These are phyloP conservation scores for Delonix regia DNA, from an alignment of 306 rosid species.

Conservation along the genomic window DNA sequence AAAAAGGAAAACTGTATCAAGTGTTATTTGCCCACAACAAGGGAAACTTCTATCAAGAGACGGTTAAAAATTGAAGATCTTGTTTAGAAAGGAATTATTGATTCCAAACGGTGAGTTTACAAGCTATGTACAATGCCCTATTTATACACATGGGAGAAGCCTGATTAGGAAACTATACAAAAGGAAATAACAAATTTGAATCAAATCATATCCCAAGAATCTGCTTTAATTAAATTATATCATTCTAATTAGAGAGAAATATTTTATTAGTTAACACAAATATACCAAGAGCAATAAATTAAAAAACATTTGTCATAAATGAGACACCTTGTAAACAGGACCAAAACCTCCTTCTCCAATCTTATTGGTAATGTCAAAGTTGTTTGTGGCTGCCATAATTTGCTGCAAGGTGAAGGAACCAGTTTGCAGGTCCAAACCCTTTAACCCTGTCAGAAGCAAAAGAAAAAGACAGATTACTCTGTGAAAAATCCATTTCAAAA, in stretches of 20 bases:
- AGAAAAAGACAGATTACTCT: not conserved
- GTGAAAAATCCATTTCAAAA: not conserved
- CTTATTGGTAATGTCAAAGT: slow-evolving; percentile 43
- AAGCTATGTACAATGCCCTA: too few relatives aligned
- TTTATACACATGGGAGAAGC: too few relatives aligned
- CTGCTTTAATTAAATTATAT: too few relatives aligned
- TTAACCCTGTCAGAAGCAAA: slow-evolving; percentile 38
- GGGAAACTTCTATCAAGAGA: not conserved
- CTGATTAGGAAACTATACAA: too few relatives aligned
- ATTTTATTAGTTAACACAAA: too few relatives aligned
- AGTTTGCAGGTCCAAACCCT: slow-evolving; percentile 45
- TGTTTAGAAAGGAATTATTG: too few relatives aligned
- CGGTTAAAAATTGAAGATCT: not conserved
- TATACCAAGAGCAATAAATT: not conserved
- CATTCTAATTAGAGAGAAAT: too few relatives aligned
- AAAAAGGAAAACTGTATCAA: not conserved
- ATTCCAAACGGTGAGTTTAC: too few relatives aligned
- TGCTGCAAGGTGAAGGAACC: slow-evolving; percentile 48
- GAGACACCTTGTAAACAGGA: slow-evolving; percentile 52
- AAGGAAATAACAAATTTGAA: too few relatives aligned
- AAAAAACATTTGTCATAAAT: not conserved
- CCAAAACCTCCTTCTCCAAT: slow-evolving; percentile 65
- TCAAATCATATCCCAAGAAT: too few relatives aligned
- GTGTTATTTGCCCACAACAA: not conserved
- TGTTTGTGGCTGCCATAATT: slow-evolving; percentile 48